A percentile compares a stretch with the other conserved stretches of the same genome.
Evolutionary conservation across 495 filamentous ascomycete species (phyloP).

Genomic region (Sordaria brevicollis): DNA sequence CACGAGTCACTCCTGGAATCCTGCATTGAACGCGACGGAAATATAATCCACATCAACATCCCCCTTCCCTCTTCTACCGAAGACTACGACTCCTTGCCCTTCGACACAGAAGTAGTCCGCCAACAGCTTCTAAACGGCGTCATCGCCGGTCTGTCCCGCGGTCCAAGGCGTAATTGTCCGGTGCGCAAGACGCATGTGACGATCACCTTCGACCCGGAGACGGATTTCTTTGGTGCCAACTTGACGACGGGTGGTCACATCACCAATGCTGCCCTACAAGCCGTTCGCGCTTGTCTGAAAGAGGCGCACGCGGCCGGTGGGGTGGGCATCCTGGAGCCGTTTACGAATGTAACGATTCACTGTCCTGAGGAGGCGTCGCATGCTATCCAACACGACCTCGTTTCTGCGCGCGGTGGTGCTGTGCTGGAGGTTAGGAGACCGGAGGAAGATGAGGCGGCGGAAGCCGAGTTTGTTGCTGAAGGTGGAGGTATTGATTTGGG

Average conservation of each 20-base stretch:
- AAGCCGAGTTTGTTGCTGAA: background rate
- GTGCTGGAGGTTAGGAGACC: slow-evolving; percentile 72
- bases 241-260: slow-evolving; percentile 61
- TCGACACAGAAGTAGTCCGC: slow-evolving; percentile 48
- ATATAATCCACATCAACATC: slow-evolving; percentile 49
- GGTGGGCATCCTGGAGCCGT: slow-evolving; percentile 75
- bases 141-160: slow-evolving; percentile 75
- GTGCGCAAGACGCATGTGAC: slow-evolving; percentile 60
- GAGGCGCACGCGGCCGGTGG: slow-evolving; percentile 36
- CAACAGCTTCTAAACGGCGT: slow-evolving; percentile 65
- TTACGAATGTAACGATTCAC: slow-evolving; percentile 77
- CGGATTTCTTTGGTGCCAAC: slow-evolving; percentile 49
- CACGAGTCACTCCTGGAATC: slow-evolving; percentile 19
- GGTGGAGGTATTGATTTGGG: slow-evolving; percentile 46
- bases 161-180: slow-evolving; percentile 65
- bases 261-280: slow-evolving; percentile 63
- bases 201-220: slow-evolving; percentile 53
- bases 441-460: slow-evolving; percentile 11
- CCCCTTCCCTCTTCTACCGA: slow-evolving; percentile 18
- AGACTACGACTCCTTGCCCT: slow-evolving; percentile 34
- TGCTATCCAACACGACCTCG: slow-evolving; percentile 83
- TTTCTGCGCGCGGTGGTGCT: slow-evolving; percentile 69
- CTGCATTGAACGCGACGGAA: slow-evolving; percentile 38
- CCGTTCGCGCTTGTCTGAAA: slow-evolving; percentile 55
- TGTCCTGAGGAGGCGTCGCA: slow-evolving; percentile 75